Base-by-base conservation (phyloP, 2,329 filamentous ascomycete genomes). In the Colletotrichum sp. region DNA sequence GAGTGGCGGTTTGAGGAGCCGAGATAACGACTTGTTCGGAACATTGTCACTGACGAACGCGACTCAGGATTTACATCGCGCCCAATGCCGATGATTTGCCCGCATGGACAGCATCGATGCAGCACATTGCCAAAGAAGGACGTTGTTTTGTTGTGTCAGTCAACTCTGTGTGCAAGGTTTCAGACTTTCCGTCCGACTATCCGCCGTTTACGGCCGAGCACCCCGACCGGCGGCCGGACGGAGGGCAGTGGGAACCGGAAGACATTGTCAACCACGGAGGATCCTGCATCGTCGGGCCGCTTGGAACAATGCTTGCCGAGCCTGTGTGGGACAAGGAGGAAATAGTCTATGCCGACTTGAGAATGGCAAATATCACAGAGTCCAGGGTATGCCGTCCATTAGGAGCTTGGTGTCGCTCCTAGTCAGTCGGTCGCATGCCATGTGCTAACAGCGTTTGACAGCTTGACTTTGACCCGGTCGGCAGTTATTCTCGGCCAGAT, bases 101-200 rank as follows among this genome's bases (percentile, higher is more conserved):
- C 15, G 74, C 82, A 21, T 86, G 85, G 85, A 81, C 80, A 15
- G 85, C 85, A 10, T 84, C 85, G 4, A 86, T 86, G 84, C 84
- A 86, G 70, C 85, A 87, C 72, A 86, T 87, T 30, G 85, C 85
- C n/a, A 87, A 87, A 74, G 85, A 87, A 74, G 85, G 85, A 13
- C 82, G 85, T 36, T 86, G 85, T 75, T 87, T 86, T 72, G 85
- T 87, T 4, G 83, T 86, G 7, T 85, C 83, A 0, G 83, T 84
- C 48, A 87, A 87, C 72, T 83, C 85, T 32, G 82, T 85, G 76
- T 85, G 82, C 77, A 85, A 79, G 67, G 84, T 86, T 10, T 84
- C 84, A 0, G 85, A 86, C 68, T 87, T 86, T 61, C 85, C 85
- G 16, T 28, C 79, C 3, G 85, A 87, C 64, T 87, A 87, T 66